Percentiles rank a stretch among this genome's conserved stretches.
Evolutionary conservation across 192 early-diverging fungal species (phyloP).

Genomic region (Entomortierella lignicola): DNA sequence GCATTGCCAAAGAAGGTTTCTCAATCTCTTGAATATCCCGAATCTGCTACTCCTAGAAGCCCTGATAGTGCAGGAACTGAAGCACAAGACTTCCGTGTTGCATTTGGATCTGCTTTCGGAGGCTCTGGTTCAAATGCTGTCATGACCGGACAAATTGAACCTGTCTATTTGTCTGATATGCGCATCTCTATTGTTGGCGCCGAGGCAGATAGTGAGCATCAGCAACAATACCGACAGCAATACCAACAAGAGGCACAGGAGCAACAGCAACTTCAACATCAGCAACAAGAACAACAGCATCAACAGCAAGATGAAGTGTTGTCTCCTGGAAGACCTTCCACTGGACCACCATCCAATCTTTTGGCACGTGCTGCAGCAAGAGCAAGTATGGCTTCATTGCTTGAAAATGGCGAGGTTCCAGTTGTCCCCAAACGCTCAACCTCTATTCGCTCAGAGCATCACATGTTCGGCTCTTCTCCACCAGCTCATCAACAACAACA

Average conservation of each 20-base stretch:
- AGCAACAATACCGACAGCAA: too few relatives aligned
- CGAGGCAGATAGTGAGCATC: too few relatives aligned
- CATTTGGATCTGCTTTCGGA: constrained; percentile 36
- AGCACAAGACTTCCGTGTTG: constrained; percentile 12
- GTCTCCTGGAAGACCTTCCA: constrained; percentile 34
- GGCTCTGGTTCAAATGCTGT: neutral
- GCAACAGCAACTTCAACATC: too few relatives aligned
- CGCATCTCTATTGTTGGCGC: too few relatives aligned
- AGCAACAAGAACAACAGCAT: too few relatives aligned
- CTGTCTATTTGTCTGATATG: constrained; percentile 3
- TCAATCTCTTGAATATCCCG: too few relatives aligned
- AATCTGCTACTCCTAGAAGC: neutral
- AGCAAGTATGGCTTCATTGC: constrained; percentile 29
- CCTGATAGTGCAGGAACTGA: neutral
- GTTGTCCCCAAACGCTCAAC: constrained; percentile 11
- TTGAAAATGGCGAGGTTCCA: constrained; percentile 14
- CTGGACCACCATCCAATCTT: constrained; percentile 37
- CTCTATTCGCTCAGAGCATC: constrained; percentile 13
- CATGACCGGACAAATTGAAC: constrained; percentile 15
- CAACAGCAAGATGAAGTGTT: neutral
- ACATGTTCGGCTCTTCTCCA: constrained; percentile 15
- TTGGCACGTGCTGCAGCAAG: constrained; percentile 40
- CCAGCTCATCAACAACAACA: constrained; percentile 17
- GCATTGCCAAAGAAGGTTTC: constrained; percentile 19
- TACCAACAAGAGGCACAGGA: too few relatives aligned